These are phyloP conservation scores for Ophiosphaerella narmari DNA, from an alignment of 2,329 filamentous ascomycete species.

Conservation along the genomic window DNA sequence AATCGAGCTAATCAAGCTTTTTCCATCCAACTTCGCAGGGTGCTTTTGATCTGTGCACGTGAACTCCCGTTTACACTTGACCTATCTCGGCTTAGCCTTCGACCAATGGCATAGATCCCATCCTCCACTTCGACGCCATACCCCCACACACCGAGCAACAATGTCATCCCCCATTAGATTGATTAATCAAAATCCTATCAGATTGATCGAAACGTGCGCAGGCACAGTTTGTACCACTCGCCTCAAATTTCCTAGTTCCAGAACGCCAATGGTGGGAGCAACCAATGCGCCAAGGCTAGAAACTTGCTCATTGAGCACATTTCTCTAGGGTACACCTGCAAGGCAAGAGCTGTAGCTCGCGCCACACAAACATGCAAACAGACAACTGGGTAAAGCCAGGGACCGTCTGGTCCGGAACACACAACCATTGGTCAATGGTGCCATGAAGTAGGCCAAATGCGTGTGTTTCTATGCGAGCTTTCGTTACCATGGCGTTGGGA, in stretches of 20 bases:
- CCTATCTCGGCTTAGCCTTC: constrained; percentile 1
- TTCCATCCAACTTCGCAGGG: neutral
- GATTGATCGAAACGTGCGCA: neutral
- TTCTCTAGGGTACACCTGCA: constrained; percentile 19
- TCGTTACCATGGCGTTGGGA: constrained; percentile 9
- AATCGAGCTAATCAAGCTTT: neutral
- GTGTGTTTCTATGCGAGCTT: constrained; percentile 7
- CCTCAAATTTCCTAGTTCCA: neutral
- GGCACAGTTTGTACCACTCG: neutral
- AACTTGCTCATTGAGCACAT: constrained; percentile 38
- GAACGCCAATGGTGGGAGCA: neutral
- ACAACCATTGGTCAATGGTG: neutral
- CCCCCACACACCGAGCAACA: neutral
- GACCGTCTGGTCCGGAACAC: neutral
- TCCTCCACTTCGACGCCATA: neutral
- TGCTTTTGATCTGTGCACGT: neutral
- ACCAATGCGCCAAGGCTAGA: constrained; percentile 17
- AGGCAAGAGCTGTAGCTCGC: constrained; percentile 27
- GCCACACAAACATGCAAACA: constrained; percentile 23
- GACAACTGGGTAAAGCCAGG: neutral
- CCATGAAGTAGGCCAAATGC: neutral
- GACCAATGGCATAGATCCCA: neutral
- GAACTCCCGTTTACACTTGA: neutral
- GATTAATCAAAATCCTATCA: too few species aligned
- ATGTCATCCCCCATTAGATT: neutral